phyloP scores from a whole-genome alignment of 495 filamentous ascomycete species.

The Hyaloscypha finlandica region DNA sequence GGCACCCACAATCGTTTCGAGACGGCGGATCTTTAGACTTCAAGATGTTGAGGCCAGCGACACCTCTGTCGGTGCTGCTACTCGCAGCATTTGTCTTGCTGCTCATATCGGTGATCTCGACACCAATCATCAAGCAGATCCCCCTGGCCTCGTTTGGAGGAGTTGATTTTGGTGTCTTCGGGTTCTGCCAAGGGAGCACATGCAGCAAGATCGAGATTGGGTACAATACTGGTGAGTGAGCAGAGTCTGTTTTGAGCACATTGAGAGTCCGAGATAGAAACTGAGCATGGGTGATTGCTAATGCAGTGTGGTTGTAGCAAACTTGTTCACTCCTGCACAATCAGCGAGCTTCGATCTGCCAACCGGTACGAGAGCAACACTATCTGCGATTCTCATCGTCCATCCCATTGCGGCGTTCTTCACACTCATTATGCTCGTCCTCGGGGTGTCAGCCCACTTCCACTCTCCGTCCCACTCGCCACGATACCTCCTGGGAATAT shows the following conservation, averaged over 20 bases:
- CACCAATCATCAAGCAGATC: slow-evolving; percentile 84
- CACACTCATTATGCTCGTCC: slow-evolving; percentile 78
- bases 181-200: slow-evolving; percentile 64
- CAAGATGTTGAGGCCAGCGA: slow-evolving; percentile 82
- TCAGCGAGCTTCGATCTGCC: slow-evolving; percentile 73
- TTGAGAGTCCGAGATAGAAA: background rate
- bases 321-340: slow-evolving; percentile 37
- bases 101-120: slow-evolving; percentile 86
- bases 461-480: slow-evolving; percentile 92
- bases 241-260: background rate
- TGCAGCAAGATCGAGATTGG: slow-evolving; percentile 82
- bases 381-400: slow-evolving; percentile 90
- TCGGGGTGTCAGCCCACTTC: slow-evolving; percentile 82
- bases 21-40: slow-evolving; percentile 14
- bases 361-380: slow-evolving; percentile 68
- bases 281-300: slow-evolving; percentile 5
- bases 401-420: slow-evolving; percentile 89
- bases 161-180: slow-evolving; percentile 90
- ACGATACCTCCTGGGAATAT: slow-evolving; percentile 77
- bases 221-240: slow-evolving; percentile 74
- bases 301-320: slow-evolving; percentile 14
- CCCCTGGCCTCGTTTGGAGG: slow-evolving; percentile 76
- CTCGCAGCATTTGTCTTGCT: slow-evolving; percentile 83
- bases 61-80: slow-evolving; percentile 84
- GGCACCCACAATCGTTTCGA: slow-evolving; percentile 27